Base-by-base conservation (phyloP, 2,329 filamentous ascomycete genomes). In the Elsinoe batatas region DNA sequence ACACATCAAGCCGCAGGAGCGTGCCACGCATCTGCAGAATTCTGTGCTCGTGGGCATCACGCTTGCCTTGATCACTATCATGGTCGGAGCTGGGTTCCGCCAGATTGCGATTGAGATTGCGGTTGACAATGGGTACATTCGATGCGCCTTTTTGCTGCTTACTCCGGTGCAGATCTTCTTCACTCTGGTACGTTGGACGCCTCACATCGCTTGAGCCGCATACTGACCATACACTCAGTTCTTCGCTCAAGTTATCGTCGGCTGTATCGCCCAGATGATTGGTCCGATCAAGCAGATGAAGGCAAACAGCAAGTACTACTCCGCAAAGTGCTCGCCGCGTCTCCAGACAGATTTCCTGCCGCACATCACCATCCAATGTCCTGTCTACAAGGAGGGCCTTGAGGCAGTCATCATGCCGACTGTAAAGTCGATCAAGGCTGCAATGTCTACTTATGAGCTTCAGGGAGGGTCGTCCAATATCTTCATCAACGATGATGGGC, bases 321-420 rank as follows among this genome's bases (percentile, higher is more conserved):
- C 88, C 0, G 88, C 85, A 1, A 75, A 77, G n/a, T 77, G 83
- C 8, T 82, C 84, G 1, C 78, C 78, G 17, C 76, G 85, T 47
- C 69, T 90, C 22, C 79, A 79, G 57, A 72, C 70, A 1, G 64
- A 71, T 5, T 66, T 74, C 20, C 76, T 91, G 13, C 86, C 85
- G 1, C 87, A 88, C 65, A 77, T 88, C 60, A 76, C 73, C 2
- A 87, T 94, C 42, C 88, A 95, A 66, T 91, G 87, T 68, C 88
- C 88, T 4, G 87, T 94, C 0, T 94, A 93, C 74, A 93, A 91
- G 69, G 88, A 94, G 68, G 87, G 88, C 60, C 76, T 94, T 2
- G 73, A 73, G 35, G 81, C 76, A 58, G 88, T 94, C 69, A 90
- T 91, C 64, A 79, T 77, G 20, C 87, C 87, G 5, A 91, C 87